phyloP scores from a whole-genome alignment of 2,329 filamentous ascomycete species.

The Tolypocladium guangdongense region DNA sequence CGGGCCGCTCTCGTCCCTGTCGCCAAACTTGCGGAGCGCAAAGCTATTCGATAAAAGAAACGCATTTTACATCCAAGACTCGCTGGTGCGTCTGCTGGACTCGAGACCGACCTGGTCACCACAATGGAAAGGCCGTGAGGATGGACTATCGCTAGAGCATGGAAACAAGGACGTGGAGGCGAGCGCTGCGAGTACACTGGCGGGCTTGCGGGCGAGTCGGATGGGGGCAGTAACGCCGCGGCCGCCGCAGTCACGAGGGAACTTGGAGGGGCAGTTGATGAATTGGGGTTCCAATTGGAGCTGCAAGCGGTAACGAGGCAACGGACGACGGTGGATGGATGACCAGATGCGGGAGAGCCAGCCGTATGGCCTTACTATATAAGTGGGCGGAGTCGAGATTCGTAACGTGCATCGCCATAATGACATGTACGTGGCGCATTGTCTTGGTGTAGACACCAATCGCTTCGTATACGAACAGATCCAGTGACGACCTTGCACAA shows the following conservation, averaged over 20 bases:
- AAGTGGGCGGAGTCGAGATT: background rate
- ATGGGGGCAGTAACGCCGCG: slow-evolving; percentile 1
- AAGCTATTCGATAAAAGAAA: slow-evolving; percentile 9
- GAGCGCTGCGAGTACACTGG: slow-evolving; percentile 11
- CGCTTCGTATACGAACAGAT: background rate
- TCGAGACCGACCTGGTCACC: slow-evolving; percentile 7
- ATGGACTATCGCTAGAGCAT: background rate
- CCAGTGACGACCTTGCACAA: background rate
- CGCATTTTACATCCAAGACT: slow-evolving; percentile 12
- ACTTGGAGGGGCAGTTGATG: slow-evolving; percentile 6
- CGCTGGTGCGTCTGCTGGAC: slow-evolving; percentile 10
- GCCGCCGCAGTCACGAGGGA: background rate
- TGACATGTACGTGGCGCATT: background rate
- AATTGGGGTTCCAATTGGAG: slow-evolving; percentile 11
- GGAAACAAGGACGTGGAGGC: background rate
- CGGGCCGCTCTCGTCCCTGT: slow-evolving; percentile 19
- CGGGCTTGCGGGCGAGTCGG: slow-evolving; percentile 12
- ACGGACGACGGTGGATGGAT: background rate
- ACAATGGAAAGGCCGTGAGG: background rate
- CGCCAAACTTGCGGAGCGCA: slow-evolving; percentile 17
- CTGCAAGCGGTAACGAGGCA: slow-evolving; percentile 3
- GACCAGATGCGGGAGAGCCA: background rate
- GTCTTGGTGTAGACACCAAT: background rate
- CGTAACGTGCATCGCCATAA: background rate
- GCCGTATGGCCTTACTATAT: background rate